These are phyloP conservation scores for Reutealis trisperma DNA, from an alignment of 345 rosid species.

Conservation along the genomic window DNA sequence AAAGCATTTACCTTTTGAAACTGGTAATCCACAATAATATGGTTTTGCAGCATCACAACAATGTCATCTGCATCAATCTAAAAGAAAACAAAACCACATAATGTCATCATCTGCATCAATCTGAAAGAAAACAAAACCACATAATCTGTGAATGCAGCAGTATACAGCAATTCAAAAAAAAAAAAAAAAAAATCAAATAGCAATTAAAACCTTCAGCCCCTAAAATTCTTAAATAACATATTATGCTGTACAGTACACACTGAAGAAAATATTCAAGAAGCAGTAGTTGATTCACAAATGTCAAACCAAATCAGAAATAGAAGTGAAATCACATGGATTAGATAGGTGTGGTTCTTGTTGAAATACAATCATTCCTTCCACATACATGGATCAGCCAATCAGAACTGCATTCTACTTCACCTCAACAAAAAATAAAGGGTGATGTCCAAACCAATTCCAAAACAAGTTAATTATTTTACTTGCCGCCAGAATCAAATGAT, in stretches of 20 bases:
- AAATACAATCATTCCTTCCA: neutral
- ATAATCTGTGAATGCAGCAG: conserved; percentile 14
- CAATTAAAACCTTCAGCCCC: neutral
- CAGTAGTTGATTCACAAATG: neutral
- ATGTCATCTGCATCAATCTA: conserved; percentile 79
- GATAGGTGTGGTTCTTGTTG: neutral
- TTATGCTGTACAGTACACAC: neutral
- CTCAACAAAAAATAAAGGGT: neutral
- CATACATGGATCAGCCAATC: neutral
- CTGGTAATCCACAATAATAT: conserved; percentile 65
- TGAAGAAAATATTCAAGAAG: neutral
- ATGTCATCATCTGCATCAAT: conserved; percentile 69
- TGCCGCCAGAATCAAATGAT: neutral
- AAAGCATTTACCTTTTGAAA: conserved; percentile 66
- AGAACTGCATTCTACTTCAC: neutral
- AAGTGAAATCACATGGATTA: neutral
- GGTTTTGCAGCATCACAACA: conserved; percentile 61
- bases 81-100: conserved; percentile 18
- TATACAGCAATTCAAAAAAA: conserved; percentile 6
- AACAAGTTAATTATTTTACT: neutral
- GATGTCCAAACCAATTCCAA: neutral
- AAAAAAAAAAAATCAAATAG: conserved; percentile 1
- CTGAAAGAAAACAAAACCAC: conserved; percentile 42
- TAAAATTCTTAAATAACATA: neutral
- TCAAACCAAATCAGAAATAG: neutral